Conservation (phyloP, 306 rosid genomes). For the Cucumis melo region DNA sequence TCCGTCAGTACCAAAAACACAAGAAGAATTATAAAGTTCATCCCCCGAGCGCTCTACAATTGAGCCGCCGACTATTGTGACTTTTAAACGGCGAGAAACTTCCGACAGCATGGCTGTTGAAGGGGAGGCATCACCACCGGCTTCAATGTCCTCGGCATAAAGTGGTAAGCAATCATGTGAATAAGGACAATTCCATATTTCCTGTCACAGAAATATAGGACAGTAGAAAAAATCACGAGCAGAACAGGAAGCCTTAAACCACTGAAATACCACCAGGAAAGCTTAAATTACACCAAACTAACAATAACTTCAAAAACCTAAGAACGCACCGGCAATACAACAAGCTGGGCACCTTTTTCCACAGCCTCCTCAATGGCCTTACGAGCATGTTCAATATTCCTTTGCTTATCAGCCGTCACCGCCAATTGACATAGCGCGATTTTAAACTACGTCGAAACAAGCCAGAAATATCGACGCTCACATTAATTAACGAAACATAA, state of each 20-base stretch:
- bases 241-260: background rate
- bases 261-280: background rate
- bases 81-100: constrained; percentile 43
- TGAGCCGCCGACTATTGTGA: constrained; percentile 91
- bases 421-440: constrained; percentile 79
- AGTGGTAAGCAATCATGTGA: constrained; percentile 70
- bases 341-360: constrained; percentile 61
- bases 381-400: constrained; percentile 71
- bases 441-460: constrained; percentile 38
- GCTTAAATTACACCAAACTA: background rate
- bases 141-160: constrained; percentile 85
- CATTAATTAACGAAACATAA: background rate
- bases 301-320: background rate
- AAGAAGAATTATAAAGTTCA: constrained; percentile 63
- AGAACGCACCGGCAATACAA: constrained; percentile 62
- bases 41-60: constrained; percentile 75
- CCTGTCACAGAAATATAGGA: constrained; percentile 23
- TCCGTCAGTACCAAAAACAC: constrained; percentile 76
- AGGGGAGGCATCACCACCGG: constrained; percentile 74
- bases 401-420: constrained; percentile 63
- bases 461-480: background rate
- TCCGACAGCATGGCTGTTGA: constrained; percentile 90
- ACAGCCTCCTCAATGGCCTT: constrained; percentile 76
- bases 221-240: background rate
- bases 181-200: constrained; percentile 93